Conservation (phyloP, 352 stramenopile species). For the Pythium chondricola region DNA sequence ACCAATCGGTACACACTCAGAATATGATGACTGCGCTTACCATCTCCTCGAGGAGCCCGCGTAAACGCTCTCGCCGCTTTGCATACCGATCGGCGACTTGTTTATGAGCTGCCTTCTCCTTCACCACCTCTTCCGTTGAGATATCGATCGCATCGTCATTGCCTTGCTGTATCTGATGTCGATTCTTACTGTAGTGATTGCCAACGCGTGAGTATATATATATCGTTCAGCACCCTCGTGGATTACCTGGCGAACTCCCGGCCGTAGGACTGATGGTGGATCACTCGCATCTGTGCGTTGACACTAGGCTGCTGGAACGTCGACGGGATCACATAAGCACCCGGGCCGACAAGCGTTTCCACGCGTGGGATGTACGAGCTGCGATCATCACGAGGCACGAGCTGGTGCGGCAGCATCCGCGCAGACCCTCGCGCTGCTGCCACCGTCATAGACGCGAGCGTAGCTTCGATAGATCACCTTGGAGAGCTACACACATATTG, state of each 20-base stretch:
- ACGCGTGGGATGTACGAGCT: constrained; percentile 53
- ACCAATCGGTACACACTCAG: not conserved
- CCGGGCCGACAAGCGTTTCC: constrained; percentile 36
- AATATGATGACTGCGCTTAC: not conserved
- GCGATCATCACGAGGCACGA: constrained; percentile 19
- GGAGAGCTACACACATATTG: no score
- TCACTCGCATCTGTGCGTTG: constrained; percentile 33
- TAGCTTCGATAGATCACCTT: no score
- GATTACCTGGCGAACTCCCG: constrained; percentile 57
- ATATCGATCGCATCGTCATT: constrained; percentile 4
- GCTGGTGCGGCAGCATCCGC: constrained; percentile 20
- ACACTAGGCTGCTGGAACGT: constrained; percentile 27
- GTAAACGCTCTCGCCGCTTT: constrained; percentile 13
- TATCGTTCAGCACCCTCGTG: no score
- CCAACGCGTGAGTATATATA: no score
- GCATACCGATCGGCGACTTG: not conserved
- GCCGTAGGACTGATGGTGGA: constrained; percentile 47
- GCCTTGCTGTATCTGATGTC: no score
- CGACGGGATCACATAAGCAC: constrained; percentile 54
- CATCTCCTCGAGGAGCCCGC: constrained; percentile 12
- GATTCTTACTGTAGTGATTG: no score
- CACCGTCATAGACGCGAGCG: no score
- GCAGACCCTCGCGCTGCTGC: not conserved
- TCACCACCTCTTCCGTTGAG: no score
- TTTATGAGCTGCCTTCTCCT: no score